phyloP scores from a whole-genome alignment of 2,329 filamentous ascomycete species.

The Fusarium caatingaense region DNA sequence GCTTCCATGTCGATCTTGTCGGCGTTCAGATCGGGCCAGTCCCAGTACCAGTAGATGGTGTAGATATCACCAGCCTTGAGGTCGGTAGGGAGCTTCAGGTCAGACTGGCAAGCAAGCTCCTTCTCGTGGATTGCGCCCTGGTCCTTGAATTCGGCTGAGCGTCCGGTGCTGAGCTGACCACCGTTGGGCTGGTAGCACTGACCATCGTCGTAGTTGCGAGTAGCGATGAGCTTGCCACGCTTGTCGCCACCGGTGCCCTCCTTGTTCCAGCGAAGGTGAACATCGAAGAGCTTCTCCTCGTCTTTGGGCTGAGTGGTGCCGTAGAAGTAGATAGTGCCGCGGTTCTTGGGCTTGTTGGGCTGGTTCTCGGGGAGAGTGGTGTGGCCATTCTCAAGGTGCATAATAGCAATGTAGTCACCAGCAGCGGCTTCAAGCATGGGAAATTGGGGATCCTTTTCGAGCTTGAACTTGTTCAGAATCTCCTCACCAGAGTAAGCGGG shows the following conservation, averaged over 20 bases:
- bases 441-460: conserved; percentile 59
- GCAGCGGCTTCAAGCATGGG: conserved; percentile 70
- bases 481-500: conserved; percentile 71
- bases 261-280: conserved; percentile 81
- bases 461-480: conserved; percentile 58
- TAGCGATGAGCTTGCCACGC: conserved; percentile 79
- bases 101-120: conserved; percentile 82
- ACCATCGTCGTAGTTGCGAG: conserved; percentile 87
- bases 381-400: conserved; percentile 82
- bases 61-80: conserved; percentile 72
- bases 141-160: conserved; percentile 67
- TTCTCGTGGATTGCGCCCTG: conserved; percentile 64
- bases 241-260: conserved; percentile 85
- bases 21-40: conserved; percentile 77
- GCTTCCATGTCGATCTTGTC: conserved; percentile 55
- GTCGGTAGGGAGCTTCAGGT: conserved; percentile 78
- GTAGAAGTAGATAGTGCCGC: conserved; percentile 80
- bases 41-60: conserved; percentile 96
- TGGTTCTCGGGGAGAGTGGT: conserved; percentile 70
- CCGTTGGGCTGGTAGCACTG: conserved; percentile 85
- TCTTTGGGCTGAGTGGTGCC: conserved; percentile 71
- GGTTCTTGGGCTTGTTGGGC: conserved; percentile 69
- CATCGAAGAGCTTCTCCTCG: conserved; percentile 65
- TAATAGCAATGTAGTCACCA: conserved; percentile 73
- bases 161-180: conserved; percentile 66